phyloP scores from a whole-genome alignment of 2,329 filamentous ascomycete species.

The Exserohilum rostratum region DNA sequence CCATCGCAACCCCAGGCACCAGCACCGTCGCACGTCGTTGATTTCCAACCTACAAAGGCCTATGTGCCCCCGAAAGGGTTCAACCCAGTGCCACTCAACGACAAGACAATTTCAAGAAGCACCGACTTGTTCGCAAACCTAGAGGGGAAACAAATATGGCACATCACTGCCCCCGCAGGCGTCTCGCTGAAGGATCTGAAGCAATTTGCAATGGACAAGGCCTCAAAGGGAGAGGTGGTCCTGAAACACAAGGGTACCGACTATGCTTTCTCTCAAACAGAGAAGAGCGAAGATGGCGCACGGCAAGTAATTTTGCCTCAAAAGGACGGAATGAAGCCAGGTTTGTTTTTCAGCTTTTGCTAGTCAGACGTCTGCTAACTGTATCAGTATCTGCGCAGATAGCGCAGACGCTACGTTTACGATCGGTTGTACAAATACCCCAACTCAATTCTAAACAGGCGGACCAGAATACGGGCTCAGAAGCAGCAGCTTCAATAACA shows the following conservation, averaged over 20 bases:
- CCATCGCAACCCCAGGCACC: conserved; percentile 8
- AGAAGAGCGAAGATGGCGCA: conserved; percentile 59
- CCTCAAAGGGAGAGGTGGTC: conserved; percentile 59
- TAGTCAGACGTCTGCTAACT: conserved; percentile 12
- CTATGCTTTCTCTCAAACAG: conserved; percentile 63
- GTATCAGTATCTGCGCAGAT: conserved; percentile 47
- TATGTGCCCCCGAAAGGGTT: conserved; percentile 54
- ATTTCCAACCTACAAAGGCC: conserved; percentile 44
- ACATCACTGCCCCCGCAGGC: conserved; percentile 74
- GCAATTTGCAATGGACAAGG: conserved; percentile 67
- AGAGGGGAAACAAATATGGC: conserved; percentile 78
- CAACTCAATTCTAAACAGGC: conserved; percentile 50
- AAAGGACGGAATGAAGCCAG: conserved; percentile 60
- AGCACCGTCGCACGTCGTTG: conserved; percentile 33
- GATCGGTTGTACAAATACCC: conserved; percentile 65
- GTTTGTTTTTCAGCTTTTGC: conserved; percentile 51
- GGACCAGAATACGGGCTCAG: conserved; percentile 48
- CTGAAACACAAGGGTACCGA: conserved; percentile 68
- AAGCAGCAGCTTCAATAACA: conserved; percentile 51
- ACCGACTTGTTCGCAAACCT: conserved; percentile 63
- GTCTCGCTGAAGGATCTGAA: conserved; percentile 72
- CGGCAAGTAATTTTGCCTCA: conserved; percentile 68
- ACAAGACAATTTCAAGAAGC: conserved; percentile 35
- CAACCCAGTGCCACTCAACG: conserved; percentile 57
- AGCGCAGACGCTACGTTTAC: conserved; percentile 68